Conservation (phyloP, 163 green algal species). For the Coccomyxa subellipsoidea region DNA sequence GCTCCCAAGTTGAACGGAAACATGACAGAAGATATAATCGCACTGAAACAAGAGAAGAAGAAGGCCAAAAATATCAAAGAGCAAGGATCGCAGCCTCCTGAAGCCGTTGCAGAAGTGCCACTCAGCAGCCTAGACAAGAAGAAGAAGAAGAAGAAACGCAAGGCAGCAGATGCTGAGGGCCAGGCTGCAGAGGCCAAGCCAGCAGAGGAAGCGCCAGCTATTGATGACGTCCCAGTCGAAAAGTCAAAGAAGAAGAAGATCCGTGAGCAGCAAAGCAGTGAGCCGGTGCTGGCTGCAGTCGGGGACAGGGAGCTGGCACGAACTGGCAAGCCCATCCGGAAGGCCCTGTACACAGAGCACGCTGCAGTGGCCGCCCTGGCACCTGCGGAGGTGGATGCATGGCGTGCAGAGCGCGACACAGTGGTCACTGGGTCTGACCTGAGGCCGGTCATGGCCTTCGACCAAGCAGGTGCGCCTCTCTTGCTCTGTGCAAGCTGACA, state of each 20-base stretch:
- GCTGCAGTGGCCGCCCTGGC: conserved; percentile 40
- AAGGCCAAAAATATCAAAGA: not conserved
- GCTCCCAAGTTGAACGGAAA: not conserved
- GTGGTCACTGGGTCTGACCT: conserved; percentile 55
- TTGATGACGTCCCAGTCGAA: not conserved
- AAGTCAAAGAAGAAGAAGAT: conserved; percentile 2
- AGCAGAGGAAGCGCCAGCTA: not conserved
- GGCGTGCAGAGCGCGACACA: conserved; percentile 54
- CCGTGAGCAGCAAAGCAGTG: not conserved
- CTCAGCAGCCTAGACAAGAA: not conserved
- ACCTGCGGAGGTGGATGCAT: conserved; percentile 37
- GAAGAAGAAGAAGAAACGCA: conserved; percentile 30
- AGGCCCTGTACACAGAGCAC: conserved; percentile 42
- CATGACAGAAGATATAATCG: not conserved
- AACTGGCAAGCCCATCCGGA: conserved; percentile 27
- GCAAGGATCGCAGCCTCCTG: not conserved
- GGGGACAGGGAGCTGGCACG: conserved; percentile 13
- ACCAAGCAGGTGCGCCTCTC: conserved; percentile 48
- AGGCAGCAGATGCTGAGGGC: conserved; percentile 7
- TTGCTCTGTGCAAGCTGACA: not conserved
- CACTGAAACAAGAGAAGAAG: not conserved
- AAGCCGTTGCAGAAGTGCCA: not conserved
- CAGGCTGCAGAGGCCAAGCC: not conserved
- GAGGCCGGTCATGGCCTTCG: conserved; percentile 62
- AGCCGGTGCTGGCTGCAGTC: not conserved